Base-by-base conservation (phyloP, 2,329 filamentous ascomycete species). In the Iodosphaeria phyllophila region DNA sequence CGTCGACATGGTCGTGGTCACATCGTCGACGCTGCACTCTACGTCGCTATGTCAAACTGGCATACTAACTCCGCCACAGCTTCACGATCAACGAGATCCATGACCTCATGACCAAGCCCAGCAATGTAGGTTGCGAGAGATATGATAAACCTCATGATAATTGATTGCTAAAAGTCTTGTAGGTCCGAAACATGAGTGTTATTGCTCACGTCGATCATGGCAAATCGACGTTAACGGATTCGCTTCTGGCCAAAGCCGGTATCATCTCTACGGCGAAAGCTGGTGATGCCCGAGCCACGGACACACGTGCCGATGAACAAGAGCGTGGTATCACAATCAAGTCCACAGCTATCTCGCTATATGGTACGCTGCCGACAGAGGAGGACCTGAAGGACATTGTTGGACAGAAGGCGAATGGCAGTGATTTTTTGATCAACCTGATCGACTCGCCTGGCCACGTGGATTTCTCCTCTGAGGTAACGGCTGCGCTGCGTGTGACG, bases 201-300 rank as follows among this genome's bases (percentile, higher is more conserved):
- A 95, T 95, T 82, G 89, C 89, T 58, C 89, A 98, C 68, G 84
- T 98, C 74, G 89, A 98, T 63, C 89, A 98, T 74, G 89, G 89
- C 68, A 98, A 98, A 65, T 98, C 89, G 47, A 98, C 89, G 54
- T 73, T 98, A 49, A 93, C 86, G 74, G 89, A 98, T 64, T 95
- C 89, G 47, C 80, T 98, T 42, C 78, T 98, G 54, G 83, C 92
- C 65, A 89, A 91, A 65, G 86, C 86, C 50, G 89, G 89, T 86
- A 98, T 98, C 53, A 80, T 98, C 55, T 95, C 89, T 46, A 79
- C 82, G 46, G 82, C 82, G 47, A 95, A 95, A 66, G 89, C 89
- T 47, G 89, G 89, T 60, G 82, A 92, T 55, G 74, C 76, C 41
- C 77, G 89, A 59, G 91, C 86, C 55, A 98, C 84, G 48, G 89